These are phyloP conservation scores for Schoenoplectus triqueter DNA, from an alignment of 202 grass and related monocot species.

Conservation along the genomic window DNA sequence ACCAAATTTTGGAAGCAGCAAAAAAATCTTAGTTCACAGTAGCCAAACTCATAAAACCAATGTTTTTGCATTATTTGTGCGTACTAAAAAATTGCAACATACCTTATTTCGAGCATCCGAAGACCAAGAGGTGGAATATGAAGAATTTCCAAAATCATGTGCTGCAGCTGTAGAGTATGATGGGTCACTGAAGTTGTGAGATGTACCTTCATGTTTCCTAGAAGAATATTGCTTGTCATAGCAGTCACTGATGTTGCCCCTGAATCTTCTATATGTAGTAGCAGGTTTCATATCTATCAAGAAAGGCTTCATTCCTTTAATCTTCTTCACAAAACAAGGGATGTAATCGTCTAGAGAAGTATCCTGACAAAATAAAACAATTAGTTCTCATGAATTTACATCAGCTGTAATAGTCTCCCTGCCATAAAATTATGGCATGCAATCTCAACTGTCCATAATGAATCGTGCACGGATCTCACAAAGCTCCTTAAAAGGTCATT, in stretches of 20 bases:
- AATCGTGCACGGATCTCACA: background rate
- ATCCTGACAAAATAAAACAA: slow-evolving; percentile 33
- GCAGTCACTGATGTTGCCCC: slow-evolving; percentile 14
- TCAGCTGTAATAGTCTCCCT: background rate
- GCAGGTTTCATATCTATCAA: slow-evolving; percentile 37
- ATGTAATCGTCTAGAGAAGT: slow-evolving; percentile 39
- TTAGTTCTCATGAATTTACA: background rate
- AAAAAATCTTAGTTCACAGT: slow-evolving; percentile 10
- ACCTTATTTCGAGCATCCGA: slow-evolving; percentile 28
- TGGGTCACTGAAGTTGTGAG: slow-evolving; percentile 15
- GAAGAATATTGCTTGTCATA: slow-evolving; percentile 33
- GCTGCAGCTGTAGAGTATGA: slow-evolving; percentile 18
- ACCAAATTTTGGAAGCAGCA: background rate
- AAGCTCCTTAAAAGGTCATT: background rate
- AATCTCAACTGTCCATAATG: background rate
- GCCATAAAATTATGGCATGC: background rate
- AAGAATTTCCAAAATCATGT: slow-evolving; percentile 29
- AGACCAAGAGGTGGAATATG: slow-evolving; percentile 29
- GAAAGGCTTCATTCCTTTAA: slow-evolving; percentile 35
- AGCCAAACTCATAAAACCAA: background rate
- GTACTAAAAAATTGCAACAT: slow-evolving; percentile 23
- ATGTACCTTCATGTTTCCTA: slow-evolving; percentile 32
- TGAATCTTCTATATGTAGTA: slow-evolving; percentile 22
- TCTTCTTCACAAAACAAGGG: slow-evolving; percentile 41
- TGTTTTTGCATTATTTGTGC: background rate